phyloP scores from a whole-genome alignment of 331 rosid species.

The Pyrus hybrid region DNA sequence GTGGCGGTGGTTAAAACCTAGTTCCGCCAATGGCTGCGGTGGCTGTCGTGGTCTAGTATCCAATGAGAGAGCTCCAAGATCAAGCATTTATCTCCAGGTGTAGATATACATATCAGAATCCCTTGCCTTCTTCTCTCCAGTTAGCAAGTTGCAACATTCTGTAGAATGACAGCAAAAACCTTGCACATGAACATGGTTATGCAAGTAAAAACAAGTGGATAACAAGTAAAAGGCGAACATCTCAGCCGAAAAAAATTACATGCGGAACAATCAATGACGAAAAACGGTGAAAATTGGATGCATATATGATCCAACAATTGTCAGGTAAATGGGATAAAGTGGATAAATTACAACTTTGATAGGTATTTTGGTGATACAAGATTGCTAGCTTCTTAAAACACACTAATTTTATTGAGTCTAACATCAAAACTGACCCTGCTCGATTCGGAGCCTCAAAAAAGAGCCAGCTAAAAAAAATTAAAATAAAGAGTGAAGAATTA shows the following conservation, averaged over 20 bases:
- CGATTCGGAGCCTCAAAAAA: slow-evolving; percentile 4
- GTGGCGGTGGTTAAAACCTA: too few species aligned
- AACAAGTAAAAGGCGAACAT: neutral
- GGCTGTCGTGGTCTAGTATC: too few species aligned
- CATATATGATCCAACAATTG: neutral
- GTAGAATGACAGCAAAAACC: neutral
- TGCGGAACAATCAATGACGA: neutral
- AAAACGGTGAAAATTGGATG: neutral
- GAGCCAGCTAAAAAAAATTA: neutral
- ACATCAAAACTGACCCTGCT: neutral
- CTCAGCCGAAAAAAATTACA: too few species aligned
- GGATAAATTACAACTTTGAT: neutral
- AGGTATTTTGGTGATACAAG: slow-evolving; percentile 25
- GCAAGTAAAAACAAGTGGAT: neutral
- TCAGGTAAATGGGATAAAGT: neutral
- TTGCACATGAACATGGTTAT: neutral
- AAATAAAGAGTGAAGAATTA: slow-evolving; percentile 2
- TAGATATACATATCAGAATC: neutral
- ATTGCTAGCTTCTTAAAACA: slow-evolving; percentile 21
- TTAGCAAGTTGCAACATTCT: neutral
- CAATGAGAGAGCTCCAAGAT: too few species aligned
- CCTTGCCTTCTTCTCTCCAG: neutral
- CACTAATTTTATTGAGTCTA: neutral
- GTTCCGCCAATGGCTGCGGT: too few species aligned
- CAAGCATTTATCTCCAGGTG: too few species aligned